Percentiles rank a stretch among this genome's conserved stretches.
Evolutionary conservation across 306 rosid species (phyloP).

Genomic region (Pyrus communis): DNA sequence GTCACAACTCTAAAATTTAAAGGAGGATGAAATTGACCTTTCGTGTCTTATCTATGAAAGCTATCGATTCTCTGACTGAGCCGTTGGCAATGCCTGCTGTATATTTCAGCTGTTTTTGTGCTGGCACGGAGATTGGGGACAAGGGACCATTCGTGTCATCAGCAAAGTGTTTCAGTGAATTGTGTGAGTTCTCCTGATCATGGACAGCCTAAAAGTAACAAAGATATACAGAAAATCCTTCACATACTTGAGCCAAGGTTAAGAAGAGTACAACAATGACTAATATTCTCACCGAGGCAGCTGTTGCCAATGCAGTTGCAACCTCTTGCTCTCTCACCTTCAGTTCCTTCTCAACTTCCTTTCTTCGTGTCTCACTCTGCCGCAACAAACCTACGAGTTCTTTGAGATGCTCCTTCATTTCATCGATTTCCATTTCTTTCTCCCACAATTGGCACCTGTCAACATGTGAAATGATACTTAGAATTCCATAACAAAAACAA

Average conservation of each 20-base stretch:
- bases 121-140: slow-evolving; percentile 75
- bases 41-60: slow-evolving; percentile 64
- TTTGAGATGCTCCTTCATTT: slow-evolving; percentile 97
- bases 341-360: slow-evolving; percentile 89
- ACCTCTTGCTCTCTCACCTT: slow-evolving; percentile 82
- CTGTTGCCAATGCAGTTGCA: slow-evolving; percentile 61
- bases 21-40: slow-evolving; percentile 45
- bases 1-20: slow-evolving; percentile 9
- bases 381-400: slow-evolving; percentile 89
- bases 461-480: slow-evolving; percentile 17
- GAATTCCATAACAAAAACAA: neutral
- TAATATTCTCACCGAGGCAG: slow-evolving; percentile 56
- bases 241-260: neutral
- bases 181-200: slow-evolving; percentile 60
- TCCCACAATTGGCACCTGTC: slow-evolving; percentile 94
- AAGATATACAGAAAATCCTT: neutral
- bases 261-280: neutral
- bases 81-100: slow-evolving; percentile 87
- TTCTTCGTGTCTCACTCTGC: slow-evolving; percentile 90
- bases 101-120: slow-evolving; percentile 77
- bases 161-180: slow-evolving; percentile 50
- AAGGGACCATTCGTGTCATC: slow-evolving; percentile 64
- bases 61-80: slow-evolving; percentile 56
- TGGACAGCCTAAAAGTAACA: slow-evolving; percentile 18
- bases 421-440: slow-evolving; percentile 83